A percentile compares a stretch with the other conserved stretches of the same genome.
Conservation (phyloP, 331 rosid genomes). For the Arachis monticola region DNA sequence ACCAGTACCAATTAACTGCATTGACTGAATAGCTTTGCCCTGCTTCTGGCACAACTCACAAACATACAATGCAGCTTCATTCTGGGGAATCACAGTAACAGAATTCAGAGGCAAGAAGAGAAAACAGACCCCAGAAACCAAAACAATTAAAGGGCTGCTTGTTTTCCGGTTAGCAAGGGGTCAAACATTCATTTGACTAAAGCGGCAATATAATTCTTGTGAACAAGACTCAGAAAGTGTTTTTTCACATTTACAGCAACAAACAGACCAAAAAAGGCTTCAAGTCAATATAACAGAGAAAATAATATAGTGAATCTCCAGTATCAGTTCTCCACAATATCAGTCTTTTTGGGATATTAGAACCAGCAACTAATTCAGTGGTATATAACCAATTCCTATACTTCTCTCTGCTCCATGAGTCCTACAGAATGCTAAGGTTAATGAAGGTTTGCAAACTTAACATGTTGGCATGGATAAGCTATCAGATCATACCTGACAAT, state of each 20-base stretch:
- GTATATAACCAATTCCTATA: conserved; percentile 1
- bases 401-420: not conserved
- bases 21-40: conserved; percentile 52
- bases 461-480: conserved; percentile 14
- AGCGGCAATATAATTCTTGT: no score
- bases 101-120: conserved; percentile 36
- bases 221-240: no score
- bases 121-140: not conserved
- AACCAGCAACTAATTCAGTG: not conserved
- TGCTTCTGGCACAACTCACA: conserved; percentile 91
- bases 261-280: no score
- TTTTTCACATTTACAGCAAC: no score
- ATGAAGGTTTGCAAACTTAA: conserved; percentile 8
- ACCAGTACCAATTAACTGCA: conserved; percentile 46
- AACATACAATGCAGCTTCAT: conserved; percentile 52
- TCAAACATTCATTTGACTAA: no score
- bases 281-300: not conserved
- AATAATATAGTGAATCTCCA: no score
- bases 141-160: not conserved
- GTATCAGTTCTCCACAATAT: conserved; percentile 10
- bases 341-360: conserved; percentile 7
- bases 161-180: no score
- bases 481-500: conserved; percentile 71
- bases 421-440: conserved; percentile 10
- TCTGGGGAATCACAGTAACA: conserved; percentile 48